Percentiles rank a stretch among this genome's conserved stretches.
These are phyloP conservation scores for Suhomyces sp. DNA, from an alignment of 805 yeast genomes.

Conservation along the genomic window DNA sequence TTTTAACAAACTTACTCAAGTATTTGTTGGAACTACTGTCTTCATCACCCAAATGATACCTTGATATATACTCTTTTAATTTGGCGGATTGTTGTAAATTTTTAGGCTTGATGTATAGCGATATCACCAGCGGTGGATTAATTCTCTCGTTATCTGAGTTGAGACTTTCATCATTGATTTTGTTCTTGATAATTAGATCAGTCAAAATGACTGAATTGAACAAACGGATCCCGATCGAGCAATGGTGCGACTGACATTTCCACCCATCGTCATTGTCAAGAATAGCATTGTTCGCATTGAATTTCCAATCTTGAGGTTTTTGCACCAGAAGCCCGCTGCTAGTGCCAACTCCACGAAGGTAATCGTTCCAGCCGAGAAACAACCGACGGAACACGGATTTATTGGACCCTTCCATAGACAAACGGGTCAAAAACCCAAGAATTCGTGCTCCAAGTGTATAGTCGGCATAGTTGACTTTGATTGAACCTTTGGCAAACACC, in stretches of 20 bases:
- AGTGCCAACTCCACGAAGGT: conserved; percentile 16
- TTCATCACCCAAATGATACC: background rate
- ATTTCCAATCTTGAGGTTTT: conserved; percentile 22
- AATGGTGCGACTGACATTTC: conserved; percentile 28
- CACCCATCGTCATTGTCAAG: conserved; percentile 33
- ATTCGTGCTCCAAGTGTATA: conserved; percentile 38
- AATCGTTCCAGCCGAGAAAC: conserved; percentile 42
- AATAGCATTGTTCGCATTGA: conserved; percentile 38
- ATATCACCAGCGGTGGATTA: conserved; percentile 17
- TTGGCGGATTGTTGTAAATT: conserved; percentile 14
- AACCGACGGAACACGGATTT: conserved; percentile 20
- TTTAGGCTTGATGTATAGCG: conserved; percentile 32
- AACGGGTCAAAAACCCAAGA: conserved; percentile 36
- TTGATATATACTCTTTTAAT: conserved; percentile 17
- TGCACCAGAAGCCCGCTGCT: background rate
- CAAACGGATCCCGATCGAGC: conserved; percentile 37
- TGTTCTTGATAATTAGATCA: conserved; percentile 28
- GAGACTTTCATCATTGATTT: conserved; percentile 2
- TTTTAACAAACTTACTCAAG: conserved; percentile 29
- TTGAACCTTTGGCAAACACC: conserved; percentile 30
- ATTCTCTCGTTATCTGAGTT: background rate
- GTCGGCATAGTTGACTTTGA: conserved; percentile 40
- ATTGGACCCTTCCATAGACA: conserved; percentile 6
- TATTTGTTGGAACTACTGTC: conserved; percentile 19
- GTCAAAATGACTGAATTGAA: conserved; percentile 32